Percentiles rank a stretch among this genome's conserved stretches.
These are phyloP conservation scores for Lonicera japonica DNA, from an alignment of 129 eudicot genomes.

Conservation along the genomic window DNA sequence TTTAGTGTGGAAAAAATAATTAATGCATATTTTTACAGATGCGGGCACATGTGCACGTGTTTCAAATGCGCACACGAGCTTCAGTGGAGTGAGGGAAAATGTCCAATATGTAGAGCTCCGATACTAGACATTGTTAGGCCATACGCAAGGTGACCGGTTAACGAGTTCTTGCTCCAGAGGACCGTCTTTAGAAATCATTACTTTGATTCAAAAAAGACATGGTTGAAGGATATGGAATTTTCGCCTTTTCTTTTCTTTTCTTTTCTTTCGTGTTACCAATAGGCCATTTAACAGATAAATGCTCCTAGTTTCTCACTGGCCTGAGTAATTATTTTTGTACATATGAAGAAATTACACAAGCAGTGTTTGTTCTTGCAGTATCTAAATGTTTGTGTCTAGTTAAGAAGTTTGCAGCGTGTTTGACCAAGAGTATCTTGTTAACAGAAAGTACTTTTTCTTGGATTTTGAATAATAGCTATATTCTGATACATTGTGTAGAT, in stretches of 20 bases:
- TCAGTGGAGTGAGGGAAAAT: slow-evolving; percentile 47
- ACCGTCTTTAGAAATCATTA: neutral
- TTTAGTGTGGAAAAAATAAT: too few relatives aligned
- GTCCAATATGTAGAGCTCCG: slow-evolving; percentile 57
- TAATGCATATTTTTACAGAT: slow-evolving; percentile 27
- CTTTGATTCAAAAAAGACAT: too few relatives aligned
- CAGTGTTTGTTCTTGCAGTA: too few relatives aligned
- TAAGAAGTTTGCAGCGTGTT: too few relatives aligned
- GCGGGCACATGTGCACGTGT: slow-evolving; percentile 74
- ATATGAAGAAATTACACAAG: too few relatives aligned
- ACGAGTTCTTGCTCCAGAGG: slow-evolving; percentile 13
- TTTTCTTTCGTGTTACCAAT: neutral
- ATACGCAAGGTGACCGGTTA: slow-evolving; percentile 19
- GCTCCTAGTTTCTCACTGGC: neutral
- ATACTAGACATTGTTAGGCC: slow-evolving; percentile 48
- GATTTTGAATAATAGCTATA: too few relatives aligned
- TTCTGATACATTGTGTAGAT: too few relatives aligned
- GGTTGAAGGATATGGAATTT: too few relatives aligned
- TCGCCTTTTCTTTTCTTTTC: too few relatives aligned
- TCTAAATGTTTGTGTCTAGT: too few relatives aligned
- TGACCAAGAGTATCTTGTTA: too few relatives aligned
- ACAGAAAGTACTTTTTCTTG: too few relatives aligned
- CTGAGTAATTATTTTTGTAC: neutral
- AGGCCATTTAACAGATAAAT: slow-evolving; percentile 5
- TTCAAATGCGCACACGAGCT: slow-evolving; percentile 48